phyloP scores from a whole-genome alignment of 495 filamentous ascomycete genomes.

The Pyronema domesticum region DNA sequence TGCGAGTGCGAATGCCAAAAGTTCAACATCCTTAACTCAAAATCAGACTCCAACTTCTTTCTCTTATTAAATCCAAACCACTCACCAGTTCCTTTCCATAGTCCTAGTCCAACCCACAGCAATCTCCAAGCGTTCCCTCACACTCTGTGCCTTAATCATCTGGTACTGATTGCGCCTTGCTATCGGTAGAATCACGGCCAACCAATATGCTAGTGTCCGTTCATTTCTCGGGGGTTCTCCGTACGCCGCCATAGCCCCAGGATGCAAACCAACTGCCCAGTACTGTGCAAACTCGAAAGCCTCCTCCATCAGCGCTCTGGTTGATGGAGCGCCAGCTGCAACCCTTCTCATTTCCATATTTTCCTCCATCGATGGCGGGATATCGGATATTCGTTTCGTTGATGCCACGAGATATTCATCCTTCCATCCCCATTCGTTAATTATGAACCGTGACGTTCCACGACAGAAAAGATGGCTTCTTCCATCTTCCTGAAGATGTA shows the following conservation, averaged over 20 bases:
- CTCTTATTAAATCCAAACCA: no score
- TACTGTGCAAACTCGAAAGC: constrained; percentile 51
- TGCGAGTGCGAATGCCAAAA: no score
- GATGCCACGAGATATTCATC: constrained; percentile 66
- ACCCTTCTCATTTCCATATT: constrained; percentile 26
- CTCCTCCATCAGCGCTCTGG: constrained; percentile 20
- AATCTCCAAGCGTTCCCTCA: constrained; percentile 64
- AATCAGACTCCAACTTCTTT: no score
- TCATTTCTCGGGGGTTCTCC: constrained; percentile 60
- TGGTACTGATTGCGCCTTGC: constrained; percentile 62
- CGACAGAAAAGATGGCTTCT: constrained; percentile 61
- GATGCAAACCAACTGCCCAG: constrained; percentile 47
- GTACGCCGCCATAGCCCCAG: constrained; percentile 50
- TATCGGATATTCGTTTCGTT: constrained; percentile 58
- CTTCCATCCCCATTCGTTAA: constrained; percentile 40
- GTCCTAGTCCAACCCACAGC: constrained; percentile 56
- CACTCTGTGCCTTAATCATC: constrained; percentile 50
- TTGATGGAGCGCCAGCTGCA: constrained; percentile 10
- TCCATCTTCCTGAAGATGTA: constrained; percentile 59
- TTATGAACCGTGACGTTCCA: constrained; percentile 57
- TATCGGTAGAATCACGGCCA: constrained; percentile 63
- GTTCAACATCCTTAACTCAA: no score
- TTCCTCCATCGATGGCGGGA: constrained; percentile 68
- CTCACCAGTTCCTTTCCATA: constrained; percentile 48
- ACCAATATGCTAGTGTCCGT: constrained; percentile 73